Percentiles rank a stretch among this genome's conserved stretches.
Conservation (phyloP, 768 basidiomycete species). For the Boletales sp. region DNA sequence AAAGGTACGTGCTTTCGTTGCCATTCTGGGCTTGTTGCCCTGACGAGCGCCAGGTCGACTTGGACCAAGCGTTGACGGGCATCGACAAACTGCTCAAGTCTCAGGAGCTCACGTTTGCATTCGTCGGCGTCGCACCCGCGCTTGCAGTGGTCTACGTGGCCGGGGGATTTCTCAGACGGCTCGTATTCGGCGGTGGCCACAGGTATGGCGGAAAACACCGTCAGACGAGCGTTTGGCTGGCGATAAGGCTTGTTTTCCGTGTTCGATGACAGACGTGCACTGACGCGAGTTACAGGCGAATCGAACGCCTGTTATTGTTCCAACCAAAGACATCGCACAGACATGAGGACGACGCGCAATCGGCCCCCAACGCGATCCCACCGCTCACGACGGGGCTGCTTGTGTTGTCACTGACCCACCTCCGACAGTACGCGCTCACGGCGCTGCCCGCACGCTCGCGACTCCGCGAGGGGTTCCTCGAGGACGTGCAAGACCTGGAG, state of each 20-base stretch:
- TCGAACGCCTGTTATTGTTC: constrained; percentile 64
- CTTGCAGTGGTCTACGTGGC: constrained; percentile 73
- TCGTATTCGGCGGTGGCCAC: constrained; percentile 51
- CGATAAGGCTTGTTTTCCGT: constrained; percentile 53
- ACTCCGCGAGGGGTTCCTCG: constrained; percentile 75
- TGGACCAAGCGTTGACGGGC: constrained; percentile 84
- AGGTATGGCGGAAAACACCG: constrained; percentile 56
- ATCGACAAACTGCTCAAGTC: constrained; percentile 93
- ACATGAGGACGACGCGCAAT: constrained; percentile 7
- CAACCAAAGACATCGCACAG: constrained; percentile 34
- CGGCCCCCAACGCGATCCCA: constrained; percentile 25
- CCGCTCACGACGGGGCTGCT: constrained; percentile 71
- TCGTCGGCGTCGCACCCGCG: constrained; percentile 92
- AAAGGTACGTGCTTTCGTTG: constrained; percentile 50
- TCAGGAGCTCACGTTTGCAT: constrained; percentile 94
- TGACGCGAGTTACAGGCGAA: constrained; percentile 40
- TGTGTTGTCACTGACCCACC: constrained; percentile 62
- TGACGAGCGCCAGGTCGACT: constrained; percentile 63
- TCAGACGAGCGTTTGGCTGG: constrained; percentile 60
- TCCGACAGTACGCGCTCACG: constrained; percentile 61
- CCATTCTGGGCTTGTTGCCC: background rate
- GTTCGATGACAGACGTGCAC: background rate
- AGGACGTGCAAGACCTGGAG: constrained; percentile 81
- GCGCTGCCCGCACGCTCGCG: constrained; percentile 55
- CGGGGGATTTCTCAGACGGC: constrained; percentile 46